phyloP scores from a whole-genome alignment of 768 basidiomycete genomes.

The Leccinum rimulosum region DNA sequence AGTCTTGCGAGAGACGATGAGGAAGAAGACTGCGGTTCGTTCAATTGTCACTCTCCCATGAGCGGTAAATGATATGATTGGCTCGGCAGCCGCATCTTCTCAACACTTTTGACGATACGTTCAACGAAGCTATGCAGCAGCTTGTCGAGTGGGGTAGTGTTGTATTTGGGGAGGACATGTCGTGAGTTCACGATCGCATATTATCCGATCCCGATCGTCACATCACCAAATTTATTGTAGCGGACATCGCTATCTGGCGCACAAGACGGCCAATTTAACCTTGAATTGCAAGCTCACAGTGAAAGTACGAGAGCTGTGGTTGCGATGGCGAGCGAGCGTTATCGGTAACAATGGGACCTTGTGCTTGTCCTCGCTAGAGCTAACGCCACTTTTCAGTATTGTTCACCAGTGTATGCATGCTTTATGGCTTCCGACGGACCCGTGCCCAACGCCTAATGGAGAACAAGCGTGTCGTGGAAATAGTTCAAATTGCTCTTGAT shows the following conservation, averaged over 20 bases:
- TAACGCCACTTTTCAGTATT: constrained; percentile 28
- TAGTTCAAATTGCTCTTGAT: constrained; percentile 79
- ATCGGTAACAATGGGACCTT: constrained; percentile 45
- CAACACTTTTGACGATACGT: constrained; percentile 65
- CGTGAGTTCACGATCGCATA: constrained; percentile 46
- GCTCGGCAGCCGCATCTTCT: constrained; percentile 51
- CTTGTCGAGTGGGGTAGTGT: constrained; percentile 73
- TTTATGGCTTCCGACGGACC: constrained; percentile 25
- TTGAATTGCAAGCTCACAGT: constrained; percentile 67
- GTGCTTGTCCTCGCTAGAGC: constrained; percentile 5
- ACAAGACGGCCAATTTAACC: constrained; percentile 64
- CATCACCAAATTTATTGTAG: constrained; percentile 38
- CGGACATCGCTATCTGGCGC: constrained; percentile 72
- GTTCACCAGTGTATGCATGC: constrained; percentile 17
- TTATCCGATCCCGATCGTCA: constrained; percentile 23
- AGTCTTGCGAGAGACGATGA: constrained; percentile 55
- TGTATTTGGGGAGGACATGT: constrained; percentile 58
- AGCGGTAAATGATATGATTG: constrained; percentile 19
- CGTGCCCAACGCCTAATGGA: constrained; percentile 56
- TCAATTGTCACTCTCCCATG: constrained; percentile 6
- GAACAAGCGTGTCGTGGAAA: constrained; percentile 60
- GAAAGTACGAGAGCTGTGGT: constrained; percentile 64
- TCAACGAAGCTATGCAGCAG: constrained; percentile 76
- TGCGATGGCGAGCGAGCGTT: constrained; percentile 61
- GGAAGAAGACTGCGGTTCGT: constrained; percentile 54